Evolutionary conservation across 2,329 filamentous ascomycete species (phyloP).

Genomic region (Exophiala sp.): DNA sequence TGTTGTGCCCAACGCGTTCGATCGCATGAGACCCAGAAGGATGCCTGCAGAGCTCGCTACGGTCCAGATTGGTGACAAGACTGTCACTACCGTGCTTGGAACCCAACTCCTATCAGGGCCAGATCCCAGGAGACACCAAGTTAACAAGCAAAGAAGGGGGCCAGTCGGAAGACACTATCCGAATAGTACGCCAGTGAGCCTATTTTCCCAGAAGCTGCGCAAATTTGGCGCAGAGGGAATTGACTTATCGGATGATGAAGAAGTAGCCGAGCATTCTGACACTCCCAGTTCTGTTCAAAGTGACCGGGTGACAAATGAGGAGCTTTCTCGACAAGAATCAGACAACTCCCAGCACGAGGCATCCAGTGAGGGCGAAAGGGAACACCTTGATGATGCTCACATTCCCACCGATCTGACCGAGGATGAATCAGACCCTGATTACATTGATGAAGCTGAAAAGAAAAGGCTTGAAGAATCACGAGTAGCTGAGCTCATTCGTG

Average conservation of each 20-base stretch:
- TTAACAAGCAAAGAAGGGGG: not conserved
- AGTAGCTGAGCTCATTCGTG: constrained; percentile 43
- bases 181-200: constrained; percentile 1
- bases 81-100: constrained; percentile 60
- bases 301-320: constrained; percentile 11
- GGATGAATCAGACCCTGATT: constrained; percentile 34
- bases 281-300: constrained; percentile 13
- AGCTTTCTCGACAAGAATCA: constrained; percentile 6
- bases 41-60: constrained; percentile 60
- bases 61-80: constrained; percentile 66
- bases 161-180: not conserved
- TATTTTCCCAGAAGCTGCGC: constrained; percentile 24
- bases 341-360: not conserved
- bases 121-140: not conserved
- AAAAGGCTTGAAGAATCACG: constrained; percentile 44
- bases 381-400: not conserved
- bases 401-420: not conserved
- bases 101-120: constrained; percentile 41
- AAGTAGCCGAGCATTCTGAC: constrained; percentile 30
- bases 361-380: constrained; percentile 27
- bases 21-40: constrained; percentile 59
- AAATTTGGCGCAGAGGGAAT: constrained; percentile 17
- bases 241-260: constrained; percentile 28
- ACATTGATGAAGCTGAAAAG: constrained; percentile 53
- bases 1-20: constrained; percentile 55